Percentiles rank a stretch among this genome's conserved stretches.
These are phyloP conservation scores for Mycena pura DNA, from an alignment of 768 basidiomycete genomes.

Conservation along the genomic window DNA sequence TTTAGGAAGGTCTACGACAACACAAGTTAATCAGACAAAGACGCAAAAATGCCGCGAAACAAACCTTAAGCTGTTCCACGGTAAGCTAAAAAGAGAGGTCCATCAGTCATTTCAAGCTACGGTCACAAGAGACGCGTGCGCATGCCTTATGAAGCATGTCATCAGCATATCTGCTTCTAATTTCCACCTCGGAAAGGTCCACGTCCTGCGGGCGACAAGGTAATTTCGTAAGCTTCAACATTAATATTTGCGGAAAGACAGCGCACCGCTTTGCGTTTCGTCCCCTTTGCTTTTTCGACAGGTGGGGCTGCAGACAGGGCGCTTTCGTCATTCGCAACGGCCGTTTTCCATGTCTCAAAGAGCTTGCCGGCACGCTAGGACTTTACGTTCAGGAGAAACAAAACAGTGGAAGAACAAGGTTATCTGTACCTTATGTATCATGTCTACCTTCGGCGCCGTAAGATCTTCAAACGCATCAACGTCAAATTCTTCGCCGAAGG, in stretches of 20 bases:
- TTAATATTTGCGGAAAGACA: not conserved
- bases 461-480: constrained; percentile 79
- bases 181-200: constrained; percentile 73
- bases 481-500: constrained; percentile 91
- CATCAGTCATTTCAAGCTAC: not conserved
- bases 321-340: constrained; percentile 65
- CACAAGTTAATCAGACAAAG: not conserved
- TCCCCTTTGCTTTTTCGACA: constrained; percentile 33
- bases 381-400: constrained; percentile 16
- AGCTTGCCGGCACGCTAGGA: constrained; percentile 69
- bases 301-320: constrained; percentile 51
- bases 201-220: constrained; percentile 51
- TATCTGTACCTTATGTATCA: constrained; percentile 74
- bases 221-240: constrained; percentile 5
- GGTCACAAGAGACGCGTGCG: not conserved
- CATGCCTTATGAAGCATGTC: constrained; percentile 73
- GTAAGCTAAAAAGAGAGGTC: constrained; percentile 57
- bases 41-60: constrained; percentile 17
- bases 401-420: not conserved
- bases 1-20: constrained; percentile 55
- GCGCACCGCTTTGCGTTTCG: constrained; percentile 79
- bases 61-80: constrained; percentile 80
- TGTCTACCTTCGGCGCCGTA: constrained; percentile 76
- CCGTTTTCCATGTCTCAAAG: constrained; percentile 75
- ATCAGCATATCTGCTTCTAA: constrained; percentile 67